These are phyloP conservation scores for Pontederia crassipes DNA, from an alignment of 176 grass and related monocot genomes.

Conservation along the genomic window DNA sequence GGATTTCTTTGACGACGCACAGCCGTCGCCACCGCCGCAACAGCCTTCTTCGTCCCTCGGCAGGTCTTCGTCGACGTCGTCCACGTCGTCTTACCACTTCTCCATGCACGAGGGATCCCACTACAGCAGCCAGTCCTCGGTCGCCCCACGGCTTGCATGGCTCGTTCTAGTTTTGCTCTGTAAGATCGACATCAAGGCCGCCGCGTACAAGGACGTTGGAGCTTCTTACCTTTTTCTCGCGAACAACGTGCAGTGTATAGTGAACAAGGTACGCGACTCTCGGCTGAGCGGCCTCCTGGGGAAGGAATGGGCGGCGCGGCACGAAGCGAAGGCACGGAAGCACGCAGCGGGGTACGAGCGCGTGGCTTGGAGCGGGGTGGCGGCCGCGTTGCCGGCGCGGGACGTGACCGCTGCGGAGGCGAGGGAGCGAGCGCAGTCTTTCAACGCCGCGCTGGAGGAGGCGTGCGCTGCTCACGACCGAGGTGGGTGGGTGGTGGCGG, in stretches of 20 bases:
- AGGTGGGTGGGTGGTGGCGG: conserved; percentile 34
- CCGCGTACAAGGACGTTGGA: conserved; percentile 26
- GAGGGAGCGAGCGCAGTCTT: conserved; percentile 17
- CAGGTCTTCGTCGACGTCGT: background rate
- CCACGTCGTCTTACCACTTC: background rate
- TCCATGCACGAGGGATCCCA: background rate
- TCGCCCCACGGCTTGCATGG: conserved; percentile 14
- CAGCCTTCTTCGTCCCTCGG: background rate
- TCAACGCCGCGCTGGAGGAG: conserved; percentile 16
- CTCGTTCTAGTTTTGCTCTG: conserved; percentile 32
- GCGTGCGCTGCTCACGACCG: conserved; percentile 20
- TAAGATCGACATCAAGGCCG: conserved; percentile 65
- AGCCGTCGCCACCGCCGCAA: background rate
- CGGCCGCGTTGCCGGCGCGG: background rate
- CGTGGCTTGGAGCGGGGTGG: background rate
- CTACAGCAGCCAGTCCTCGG: background rate
- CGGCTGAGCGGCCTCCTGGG: background rate
- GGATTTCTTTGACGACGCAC: conserved; percentile 1
- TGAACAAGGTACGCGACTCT: conserved; percentile 38
- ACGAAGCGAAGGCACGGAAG: conserved; percentile 9
- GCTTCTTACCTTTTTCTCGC: conserved; percentile 58
- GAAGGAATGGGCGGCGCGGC: conserved; percentile 7
- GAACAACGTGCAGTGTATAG: conserved; percentile 61
- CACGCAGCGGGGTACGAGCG: background rate
- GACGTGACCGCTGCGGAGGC: conserved; percentile 1